These are phyloP conservation scores for Agaricales sp. DNA, from an alignment of 1,284 basidiomycete species.

Conservation along the genomic window DNA sequence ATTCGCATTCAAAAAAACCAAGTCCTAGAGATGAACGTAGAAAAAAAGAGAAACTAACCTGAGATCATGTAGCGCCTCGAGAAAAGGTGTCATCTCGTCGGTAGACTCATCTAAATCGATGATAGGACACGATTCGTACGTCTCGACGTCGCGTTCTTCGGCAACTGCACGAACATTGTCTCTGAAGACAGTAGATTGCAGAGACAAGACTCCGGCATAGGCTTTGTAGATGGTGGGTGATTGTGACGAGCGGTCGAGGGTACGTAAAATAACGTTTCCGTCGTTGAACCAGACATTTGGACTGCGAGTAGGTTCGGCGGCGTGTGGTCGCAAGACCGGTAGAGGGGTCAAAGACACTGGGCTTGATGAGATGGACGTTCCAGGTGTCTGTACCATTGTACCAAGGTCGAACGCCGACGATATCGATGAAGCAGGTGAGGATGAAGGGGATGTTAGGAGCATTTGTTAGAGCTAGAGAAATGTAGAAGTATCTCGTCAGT, in stretches of 20 bases:
- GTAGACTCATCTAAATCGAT: background rate
- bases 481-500: no score
- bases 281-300: background rate
- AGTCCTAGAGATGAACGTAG: background rate
- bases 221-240: background rate
- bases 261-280: background rate
- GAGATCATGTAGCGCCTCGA: background rate
- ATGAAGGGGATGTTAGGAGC: no score
- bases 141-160: background rate
- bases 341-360: no score
- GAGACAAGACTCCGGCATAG: background rate
- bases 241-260: background rate
- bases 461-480: no score
- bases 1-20: no score
- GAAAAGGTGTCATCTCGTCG: background rate
- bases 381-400: no score
- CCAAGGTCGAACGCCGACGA: no score
- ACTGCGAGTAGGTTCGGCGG: background rate
- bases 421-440: no score
- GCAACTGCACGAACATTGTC: background rate
- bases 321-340: no score
- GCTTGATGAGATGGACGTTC: no score
- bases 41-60: background rate
- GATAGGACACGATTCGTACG: slow-evolving; percentile 1
- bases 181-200: background rate